These are phyloP conservation scores for Fusarium subtropicale DNA, from an alignment of 2,329 filamentous ascomycete genomes.

Conservation along the genomic window DNA sequence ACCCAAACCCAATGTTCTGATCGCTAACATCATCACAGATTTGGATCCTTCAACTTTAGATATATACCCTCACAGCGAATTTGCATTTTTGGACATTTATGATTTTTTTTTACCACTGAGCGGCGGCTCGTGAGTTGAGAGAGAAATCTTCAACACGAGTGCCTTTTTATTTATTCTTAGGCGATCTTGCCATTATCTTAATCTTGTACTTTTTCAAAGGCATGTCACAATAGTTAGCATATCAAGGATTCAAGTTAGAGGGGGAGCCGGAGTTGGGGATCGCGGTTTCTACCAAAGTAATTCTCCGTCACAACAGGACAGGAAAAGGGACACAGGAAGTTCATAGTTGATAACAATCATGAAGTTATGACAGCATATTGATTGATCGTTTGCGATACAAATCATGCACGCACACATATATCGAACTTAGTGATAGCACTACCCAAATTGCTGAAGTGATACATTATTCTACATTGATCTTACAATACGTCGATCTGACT, in stretches of 20 bases:
- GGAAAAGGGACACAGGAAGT: slow-evolving; percentile 23
- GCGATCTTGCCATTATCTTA: slow-evolving; percentile 25
- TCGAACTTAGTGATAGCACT: not conserved
- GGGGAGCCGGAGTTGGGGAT: slow-evolving; percentile 36
- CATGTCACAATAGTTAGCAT: slow-evolving; percentile 29
- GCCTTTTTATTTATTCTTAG: slow-evolving; percentile 19
- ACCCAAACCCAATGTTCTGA: slow-evolving; percentile 19
- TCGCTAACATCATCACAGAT: slow-evolving; percentile 53
- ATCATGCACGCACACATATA: not conserved
- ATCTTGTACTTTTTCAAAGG: slow-evolving; percentile 34
- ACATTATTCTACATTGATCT: slow-evolving; percentile 25
- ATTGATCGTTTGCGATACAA: not conserved
- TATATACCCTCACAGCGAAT: slow-evolving; percentile 47
- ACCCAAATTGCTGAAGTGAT: not conserved
- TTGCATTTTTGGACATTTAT: slow-evolving; percentile 41
- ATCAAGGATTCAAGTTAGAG: slow-evolving; percentile 33
- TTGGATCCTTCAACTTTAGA: slow-evolving; percentile 59
- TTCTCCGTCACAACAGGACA: slow-evolving; percentile 13
- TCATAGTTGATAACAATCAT: slow-evolving; percentile 37
- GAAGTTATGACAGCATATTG: slow-evolving; percentile 33
- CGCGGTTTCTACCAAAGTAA: slow-evolving; percentile 28
- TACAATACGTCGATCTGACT: slow-evolving; percentile 11
- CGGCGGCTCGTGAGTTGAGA: slow-evolving; percentile 24
- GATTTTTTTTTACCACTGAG: slow-evolving; percentile 34
- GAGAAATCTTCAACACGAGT: slow-evolving; percentile 3